Conservation (phyloP, 352 stramenopile genomes). For the Hyaloperonospora arabidopsidis region DNA sequence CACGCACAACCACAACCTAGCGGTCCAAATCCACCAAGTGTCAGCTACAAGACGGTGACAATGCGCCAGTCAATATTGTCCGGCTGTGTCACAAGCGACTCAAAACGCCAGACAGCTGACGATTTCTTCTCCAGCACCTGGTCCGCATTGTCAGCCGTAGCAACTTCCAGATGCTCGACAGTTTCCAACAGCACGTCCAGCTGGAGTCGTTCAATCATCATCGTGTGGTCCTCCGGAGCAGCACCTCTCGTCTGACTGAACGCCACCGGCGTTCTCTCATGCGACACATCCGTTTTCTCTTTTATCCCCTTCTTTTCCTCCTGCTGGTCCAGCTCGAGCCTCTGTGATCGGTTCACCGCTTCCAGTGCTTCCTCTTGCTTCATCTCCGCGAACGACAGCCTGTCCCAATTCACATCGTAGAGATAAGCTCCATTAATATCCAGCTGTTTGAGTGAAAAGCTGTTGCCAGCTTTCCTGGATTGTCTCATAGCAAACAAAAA, state of each 20-base stretch:
- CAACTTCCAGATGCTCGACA: conserved; percentile 37
- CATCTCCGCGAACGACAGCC: conserved; percentile 36
- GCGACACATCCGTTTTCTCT: conserved; percentile 1
- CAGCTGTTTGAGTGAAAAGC: conserved; percentile 39
- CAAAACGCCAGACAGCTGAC: conserved; percentile 32
- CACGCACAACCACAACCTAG: no score
- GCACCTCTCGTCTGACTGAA: conserved; percentile 9
- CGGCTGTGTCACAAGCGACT: conserved; percentile 40
- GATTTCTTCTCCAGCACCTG: conserved; percentile 30
- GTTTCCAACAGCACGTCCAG: conserved; percentile 36
- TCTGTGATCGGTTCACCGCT: conserved; percentile 29
- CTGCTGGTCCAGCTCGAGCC: conserved; percentile 29
- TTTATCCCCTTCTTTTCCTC: conserved; percentile 1
- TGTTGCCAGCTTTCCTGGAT: conserved; percentile 38
- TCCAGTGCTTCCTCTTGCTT: conserved; percentile 37
- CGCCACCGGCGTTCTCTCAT: conserved; percentile 9
- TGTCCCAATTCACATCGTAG: conserved; percentile 36
- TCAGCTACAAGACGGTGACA: conserved; percentile 27
- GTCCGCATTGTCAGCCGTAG: conserved; percentile 18
- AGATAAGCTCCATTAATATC: conserved; percentile 49
- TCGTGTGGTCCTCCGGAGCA: conserved; percentile 17
- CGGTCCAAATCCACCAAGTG: background rate
- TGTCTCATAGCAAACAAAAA: conserved; percentile 51
- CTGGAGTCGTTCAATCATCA: conserved; percentile 33
- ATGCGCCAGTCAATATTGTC: conserved; percentile 53